Conservation (phyloP, 805 yeast species). For the Tetrapisispora pingtungensis region DNA sequence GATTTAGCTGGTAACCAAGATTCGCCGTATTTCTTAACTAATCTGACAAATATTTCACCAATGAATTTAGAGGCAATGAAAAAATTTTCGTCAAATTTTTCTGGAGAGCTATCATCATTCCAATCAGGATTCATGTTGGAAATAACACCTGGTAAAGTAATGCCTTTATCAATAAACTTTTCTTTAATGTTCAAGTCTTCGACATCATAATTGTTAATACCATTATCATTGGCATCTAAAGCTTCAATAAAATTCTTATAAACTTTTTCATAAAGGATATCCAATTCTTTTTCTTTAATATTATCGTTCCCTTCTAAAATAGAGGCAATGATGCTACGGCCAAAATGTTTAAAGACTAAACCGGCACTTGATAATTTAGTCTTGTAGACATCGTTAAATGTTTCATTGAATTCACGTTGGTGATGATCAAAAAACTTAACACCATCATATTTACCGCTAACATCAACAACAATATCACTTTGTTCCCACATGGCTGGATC, state of each 20-base stretch:
- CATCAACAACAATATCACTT: constrained; percentile 91
- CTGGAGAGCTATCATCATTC: constrained; percentile 60
- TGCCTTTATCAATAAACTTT: constrained; percentile 59
- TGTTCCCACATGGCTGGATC: constrained; percentile 71
- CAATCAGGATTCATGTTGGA: constrained; percentile 77
- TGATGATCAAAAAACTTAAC: constrained; percentile 88
- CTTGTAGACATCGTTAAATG: constrained; percentile 49
- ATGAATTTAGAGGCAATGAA: constrained; percentile 64
- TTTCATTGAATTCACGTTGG: constrained; percentile 80
- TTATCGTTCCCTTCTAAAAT: constrained; percentile 33
- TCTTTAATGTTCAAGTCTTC: constrained; percentile 35
- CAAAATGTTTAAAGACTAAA: constrained; percentile 77
- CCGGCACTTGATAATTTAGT: constrained; percentile 94
- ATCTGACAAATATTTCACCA: constrained; percentile 68
- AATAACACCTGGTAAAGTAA: constrained; percentile 70
- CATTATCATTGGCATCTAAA: constrained; percentile 93
- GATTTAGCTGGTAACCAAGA: constrained; percentile 88
- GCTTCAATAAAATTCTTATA: constrained; percentile 84
- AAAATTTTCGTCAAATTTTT: constrained; percentile 57
- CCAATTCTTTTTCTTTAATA: constrained; percentile 34
- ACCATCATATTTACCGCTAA: constrained; percentile 72
- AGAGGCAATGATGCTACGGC: constrained; percentile 51
- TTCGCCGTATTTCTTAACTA: constrained; percentile 61
- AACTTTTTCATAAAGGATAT: constrained; percentile 60
- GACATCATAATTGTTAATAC: constrained; percentile 59